phyloP scores from a whole-genome alignment of 768 basidiomycete genomes.

The Boletus sp. region DNA sequence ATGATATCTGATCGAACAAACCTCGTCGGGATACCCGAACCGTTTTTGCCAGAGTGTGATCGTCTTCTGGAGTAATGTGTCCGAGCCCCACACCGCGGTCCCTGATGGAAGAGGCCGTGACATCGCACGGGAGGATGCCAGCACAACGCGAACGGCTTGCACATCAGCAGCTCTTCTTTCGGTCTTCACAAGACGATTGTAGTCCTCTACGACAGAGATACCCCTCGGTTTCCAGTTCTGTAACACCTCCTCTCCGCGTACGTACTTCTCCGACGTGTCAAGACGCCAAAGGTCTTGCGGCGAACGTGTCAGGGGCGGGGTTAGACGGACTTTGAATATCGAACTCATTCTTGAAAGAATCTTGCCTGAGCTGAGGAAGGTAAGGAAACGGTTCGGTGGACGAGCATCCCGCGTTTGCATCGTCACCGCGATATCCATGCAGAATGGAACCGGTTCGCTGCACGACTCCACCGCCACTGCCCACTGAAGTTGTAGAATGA shows the following conservation, averaged over 20 bases:
- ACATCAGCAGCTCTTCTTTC: slow-evolving; percentile 84
- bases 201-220: slow-evolving; percentile 85
- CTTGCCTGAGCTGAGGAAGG: slow-evolving; percentile 75
- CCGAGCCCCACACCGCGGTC: slow-evolving; percentile 58
- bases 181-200: slow-evolving; percentile 63
- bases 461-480: slow-evolving; percentile 81
- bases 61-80: slow-evolving; percentile 61
- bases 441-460: slow-evolving; percentile 83
- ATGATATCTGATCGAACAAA: slow-evolving; percentile 34
- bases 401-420: slow-evolving; percentile 84
- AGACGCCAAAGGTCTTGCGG: slow-evolving; percentile 90
- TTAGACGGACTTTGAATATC: slow-evolving; percentile 79
- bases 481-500: slow-evolving; percentile 77
- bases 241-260: slow-evolving; percentile 85
- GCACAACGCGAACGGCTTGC: slow-evolving; percentile 78
- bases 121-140: slow-evolving; percentile 48
- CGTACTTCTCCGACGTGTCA: slow-evolving; percentile 93
- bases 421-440: slow-evolving; percentile 79
- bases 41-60: slow-evolving; percentile 81
- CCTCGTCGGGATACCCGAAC: slow-evolving; percentile 74
- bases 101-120: slow-evolving; percentile 49
- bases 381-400: slow-evolving; percentile 72
- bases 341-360: slow-evolving; percentile 74
- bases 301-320: slow-evolving; percentile 81
- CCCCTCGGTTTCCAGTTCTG: slow-evolving; percentile 85